These are phyloP conservation scores for Cyanophora paradoxa DNA, from an alignment of 78 protist species.

Conservation along the genomic window DNA sequence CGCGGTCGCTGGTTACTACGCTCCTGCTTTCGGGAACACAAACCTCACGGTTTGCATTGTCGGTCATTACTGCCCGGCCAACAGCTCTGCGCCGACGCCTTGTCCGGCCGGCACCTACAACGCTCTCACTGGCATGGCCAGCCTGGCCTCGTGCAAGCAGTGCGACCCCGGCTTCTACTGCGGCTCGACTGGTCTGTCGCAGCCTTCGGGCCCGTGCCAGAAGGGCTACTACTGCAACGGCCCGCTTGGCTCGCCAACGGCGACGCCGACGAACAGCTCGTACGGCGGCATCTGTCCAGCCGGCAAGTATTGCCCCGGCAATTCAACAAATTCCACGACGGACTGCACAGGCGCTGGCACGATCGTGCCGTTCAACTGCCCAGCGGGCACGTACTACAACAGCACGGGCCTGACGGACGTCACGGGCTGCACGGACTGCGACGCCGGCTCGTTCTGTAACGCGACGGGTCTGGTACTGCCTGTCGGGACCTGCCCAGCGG, in stretches of 20 bases:
- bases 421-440: too few species aligned
- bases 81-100: not conserved
- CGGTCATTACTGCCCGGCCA: conserved; percentile 36
- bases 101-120: conserved; percentile 18
- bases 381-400: conserved; percentile 25
- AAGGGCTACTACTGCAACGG: not conserved
- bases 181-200: not conserved
- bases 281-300: not conserved
- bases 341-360: conserved; percentile 41
- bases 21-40: too few species aligned
- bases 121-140: not conserved
- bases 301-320: conserved; percentile 40
- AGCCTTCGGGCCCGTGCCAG: conserved; percentile 7
- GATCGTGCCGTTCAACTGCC: conserved; percentile 9
- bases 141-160: not conserved
- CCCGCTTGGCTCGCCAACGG: too few species aligned
- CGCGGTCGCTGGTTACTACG: not conserved
- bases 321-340: too few species aligned
- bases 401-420: too few species aligned
- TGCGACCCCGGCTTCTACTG: conserved; percentile 45
- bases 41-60: not conserved
- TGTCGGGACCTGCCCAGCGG: conserved; percentile 60
- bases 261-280: not conserved
- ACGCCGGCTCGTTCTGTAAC: too few species aligned
- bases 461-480: not conserved